Evolutionary conservation across 345 rosid genomes (phyloP), one percentile per base, ranked within the genome.

Genomic region (Limnanthes douglasii): DNA sequence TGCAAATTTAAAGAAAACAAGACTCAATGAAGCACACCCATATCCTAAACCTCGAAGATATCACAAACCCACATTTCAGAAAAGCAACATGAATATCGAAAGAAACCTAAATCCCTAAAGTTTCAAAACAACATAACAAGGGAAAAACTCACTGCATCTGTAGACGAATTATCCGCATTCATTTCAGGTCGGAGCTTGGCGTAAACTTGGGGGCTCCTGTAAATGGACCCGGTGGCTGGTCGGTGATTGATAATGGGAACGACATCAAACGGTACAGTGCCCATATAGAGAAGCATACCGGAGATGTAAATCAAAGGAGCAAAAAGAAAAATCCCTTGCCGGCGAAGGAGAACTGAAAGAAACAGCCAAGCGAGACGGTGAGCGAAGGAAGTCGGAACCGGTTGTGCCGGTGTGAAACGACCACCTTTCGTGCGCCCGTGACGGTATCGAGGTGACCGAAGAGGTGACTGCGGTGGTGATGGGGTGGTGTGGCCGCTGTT

Each of bases 401-500:
- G 69, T 44, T 57, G 70, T 15, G 51, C 66, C 16, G 64, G 43
- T 5, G 67, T 56, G 46, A 69, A 69, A 37, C 78, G 68, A 16
- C 64, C 73, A 17, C 59, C 50, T 49, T 80, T 84, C 11, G 75
- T 66, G 24, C 78, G 72, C 33, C 70, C 56, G 57, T 56, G 86
- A 10, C 93, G 93, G 64, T 62, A 73, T 10, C 93, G 68, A 7
- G 96, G 99, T 10, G 96, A 81, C 4, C 96, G 85, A 24, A 74
- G 72, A 25, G 96, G 96, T 19, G 96, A 80, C 13, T 64, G 69
- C n/a, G 93, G 99, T 3, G 99, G 96, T 6, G 99, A 92, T 0
- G 99, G 99, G n/a, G 94, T 72, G 10, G 61, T 53, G 73, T 78
- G 93, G 66, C 94, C 96, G 78, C 93, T 84, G 62, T 79, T 68